These are phyloP conservation scores for Colletotrichum endophyticum DNA, from an alignment of 2,329 filamentous ascomycete genomes.

Conservation along the genomic window DNA sequence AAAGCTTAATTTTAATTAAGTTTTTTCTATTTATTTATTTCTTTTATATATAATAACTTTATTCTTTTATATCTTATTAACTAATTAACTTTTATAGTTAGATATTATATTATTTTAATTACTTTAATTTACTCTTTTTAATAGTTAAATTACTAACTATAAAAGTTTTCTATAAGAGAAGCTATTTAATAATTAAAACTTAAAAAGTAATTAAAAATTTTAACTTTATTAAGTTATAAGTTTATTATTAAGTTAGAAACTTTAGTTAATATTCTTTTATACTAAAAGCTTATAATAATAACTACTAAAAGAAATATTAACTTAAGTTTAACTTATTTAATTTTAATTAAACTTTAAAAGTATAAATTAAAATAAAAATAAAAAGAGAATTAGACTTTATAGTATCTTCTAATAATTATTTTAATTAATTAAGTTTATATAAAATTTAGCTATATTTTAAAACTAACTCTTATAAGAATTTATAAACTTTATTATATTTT, in stretches of 20 bases:
- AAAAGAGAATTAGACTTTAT: no score
- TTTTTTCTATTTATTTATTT: no score
- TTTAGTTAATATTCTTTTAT: no score
- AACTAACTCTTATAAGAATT: background rate
- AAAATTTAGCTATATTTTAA: background rate
- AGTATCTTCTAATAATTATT: no score
- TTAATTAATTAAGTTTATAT: background rate
- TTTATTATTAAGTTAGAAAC: no score
- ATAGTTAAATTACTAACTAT: background rate
- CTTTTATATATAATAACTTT: background rate
- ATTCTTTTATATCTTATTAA: background rate
- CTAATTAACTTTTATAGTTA: background rate
- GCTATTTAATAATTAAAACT: no score
- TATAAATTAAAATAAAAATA: background rate
- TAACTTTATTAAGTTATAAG: no score
- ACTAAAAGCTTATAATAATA: no score
- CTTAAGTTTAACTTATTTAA: background rate
- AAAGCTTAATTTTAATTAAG: no score
- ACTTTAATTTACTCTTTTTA: background rate
- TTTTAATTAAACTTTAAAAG: background rate
- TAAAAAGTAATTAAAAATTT: no score
- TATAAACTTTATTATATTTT: no score
- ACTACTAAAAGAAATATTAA: background rate
- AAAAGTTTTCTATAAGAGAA: background rate
- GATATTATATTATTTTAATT: background rate